Evolutionary conservation across 345 rosid genomes (phyloP).

Genomic region (Aegle marmelos): DNA sequence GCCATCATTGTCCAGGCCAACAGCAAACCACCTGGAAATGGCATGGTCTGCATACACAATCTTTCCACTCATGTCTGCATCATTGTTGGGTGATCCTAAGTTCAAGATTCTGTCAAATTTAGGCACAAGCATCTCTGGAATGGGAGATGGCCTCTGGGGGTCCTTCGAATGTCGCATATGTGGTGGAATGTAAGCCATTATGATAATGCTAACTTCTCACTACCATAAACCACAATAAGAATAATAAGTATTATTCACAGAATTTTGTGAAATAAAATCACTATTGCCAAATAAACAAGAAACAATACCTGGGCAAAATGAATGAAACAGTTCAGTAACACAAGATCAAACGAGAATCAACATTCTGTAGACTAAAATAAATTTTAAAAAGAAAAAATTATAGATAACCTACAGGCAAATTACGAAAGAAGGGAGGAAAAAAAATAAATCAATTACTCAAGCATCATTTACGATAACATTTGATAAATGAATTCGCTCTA

Average conservation of each 20-base stretch:
- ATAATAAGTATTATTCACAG: neutral
- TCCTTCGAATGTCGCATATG: conserved; percentile 25
- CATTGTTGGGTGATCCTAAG: neutral
- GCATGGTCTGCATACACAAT: conserved; percentile 20
- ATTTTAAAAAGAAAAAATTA: neutral
- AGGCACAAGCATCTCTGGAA: conserved; percentile 10
- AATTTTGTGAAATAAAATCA: neutral
- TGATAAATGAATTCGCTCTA: neutral
- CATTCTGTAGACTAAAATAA: neutral
- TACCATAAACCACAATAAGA: neutral
- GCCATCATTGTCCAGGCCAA: conserved; percentile 11
- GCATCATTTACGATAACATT: neutral
- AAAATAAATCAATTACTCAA: neutral
- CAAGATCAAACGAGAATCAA: neutral
- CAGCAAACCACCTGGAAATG: conserved; percentile 22
- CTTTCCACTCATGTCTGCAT: neutral
- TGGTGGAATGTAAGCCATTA: conserved; percentile 32
- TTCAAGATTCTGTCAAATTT: neutral
- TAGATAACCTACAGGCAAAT: neutral
- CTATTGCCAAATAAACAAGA: neutral
- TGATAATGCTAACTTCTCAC: neutral
- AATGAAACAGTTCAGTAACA: neutral
- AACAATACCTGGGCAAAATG: neutral
- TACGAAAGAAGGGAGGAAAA: neutral
- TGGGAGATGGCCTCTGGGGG: neutral